Evolutionary conservation across 768 basidiomycete genomes (phyloP).

Genomic region (Mycena rosella): DNA sequence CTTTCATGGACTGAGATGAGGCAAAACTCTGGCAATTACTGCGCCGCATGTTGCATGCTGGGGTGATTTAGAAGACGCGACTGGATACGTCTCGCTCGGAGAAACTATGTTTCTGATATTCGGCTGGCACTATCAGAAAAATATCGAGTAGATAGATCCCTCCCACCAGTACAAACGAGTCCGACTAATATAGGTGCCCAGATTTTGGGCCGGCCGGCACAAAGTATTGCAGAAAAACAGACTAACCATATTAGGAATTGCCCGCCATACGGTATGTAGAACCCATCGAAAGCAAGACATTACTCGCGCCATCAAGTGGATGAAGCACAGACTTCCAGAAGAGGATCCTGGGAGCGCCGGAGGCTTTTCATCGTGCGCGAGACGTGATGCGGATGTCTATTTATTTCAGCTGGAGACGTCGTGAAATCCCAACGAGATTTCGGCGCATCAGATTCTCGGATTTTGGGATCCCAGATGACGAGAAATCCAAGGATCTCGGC

Average conservation of each 20-base stretch:
- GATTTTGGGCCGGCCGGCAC: slow-evolving; percentile 1
- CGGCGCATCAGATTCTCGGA: slow-evolving; percentile 20
- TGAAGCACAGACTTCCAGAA: slow-evolving; percentile 13
- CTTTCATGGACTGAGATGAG: too few species aligned
- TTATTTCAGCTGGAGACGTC: not conserved
- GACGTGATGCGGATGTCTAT: slow-evolving; percentile 4
- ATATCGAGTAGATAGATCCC: too few species aligned
- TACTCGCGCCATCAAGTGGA: slow-evolving; percentile 12
- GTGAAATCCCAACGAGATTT: not conserved
- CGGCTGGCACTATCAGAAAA: not conserved
- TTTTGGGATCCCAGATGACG: slow-evolving; percentile 15
- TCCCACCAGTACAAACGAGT: too few species aligned
- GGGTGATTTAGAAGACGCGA: slow-evolving; percentile 1
- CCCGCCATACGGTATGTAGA: slow-evolving; percentile 20
- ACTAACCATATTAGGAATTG: slow-evolving; percentile 31
- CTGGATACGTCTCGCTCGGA: too few species aligned
- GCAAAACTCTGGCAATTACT: too few species aligned
- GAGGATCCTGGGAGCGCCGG: slow-evolving; percentile 17
- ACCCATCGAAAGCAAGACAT: slow-evolving; percentile 10
- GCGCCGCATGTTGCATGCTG: too few species aligned
- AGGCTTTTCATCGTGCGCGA: slow-evolving; percentile 1
- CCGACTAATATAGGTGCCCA: not conserved
- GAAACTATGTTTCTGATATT: too few species aligned
- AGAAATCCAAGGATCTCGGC: slow-evolving; percentile 10
- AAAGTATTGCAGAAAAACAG: slow-evolving; percentile 15